Evolutionary conservation across 305 asterid species (phyloP).

Genomic region (Fraxinus velutina): DNA sequence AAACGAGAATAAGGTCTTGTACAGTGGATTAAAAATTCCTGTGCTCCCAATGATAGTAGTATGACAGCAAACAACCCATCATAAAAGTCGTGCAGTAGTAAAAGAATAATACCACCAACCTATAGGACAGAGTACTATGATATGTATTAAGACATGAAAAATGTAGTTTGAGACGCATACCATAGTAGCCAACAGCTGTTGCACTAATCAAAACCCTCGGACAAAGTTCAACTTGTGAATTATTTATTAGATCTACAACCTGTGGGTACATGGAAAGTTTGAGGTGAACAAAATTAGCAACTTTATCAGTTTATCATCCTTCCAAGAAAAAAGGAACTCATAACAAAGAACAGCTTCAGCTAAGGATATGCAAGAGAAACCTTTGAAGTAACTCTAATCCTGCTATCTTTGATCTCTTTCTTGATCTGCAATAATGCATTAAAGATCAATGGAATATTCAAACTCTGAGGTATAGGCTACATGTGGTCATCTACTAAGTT

Average conservation of each 20-base stretch:
- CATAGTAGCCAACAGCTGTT: constrained; percentile 89
- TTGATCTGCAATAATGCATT: constrained; percentile 54
- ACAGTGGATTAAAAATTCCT: neutral
- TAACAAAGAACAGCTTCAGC: constrained; percentile 9
- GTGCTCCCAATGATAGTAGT: neutral
- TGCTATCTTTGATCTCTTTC: constrained; percentile 87
- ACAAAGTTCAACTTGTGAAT: constrained; percentile 44
- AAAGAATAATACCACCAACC: neutral
- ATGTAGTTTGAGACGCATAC: constrained; percentile 35
- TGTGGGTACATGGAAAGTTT: constrained; percentile 20
- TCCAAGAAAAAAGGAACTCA: neutral
- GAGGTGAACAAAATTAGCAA: neutral
- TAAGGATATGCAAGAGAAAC: constrained; percentile 25
- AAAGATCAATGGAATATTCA: constrained; percentile 18
- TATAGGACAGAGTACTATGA: neutral
- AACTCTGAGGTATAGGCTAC: constrained; percentile 1
- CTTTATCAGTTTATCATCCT: neutral
- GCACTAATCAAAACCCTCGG: constrained; percentile 85
- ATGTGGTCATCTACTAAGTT: neutral
- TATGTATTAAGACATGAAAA: neutral
- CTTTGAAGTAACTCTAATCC: constrained; percentile 77
- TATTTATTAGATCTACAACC: constrained; percentile 74
- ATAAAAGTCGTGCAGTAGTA: neutral
- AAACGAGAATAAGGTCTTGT: neutral
- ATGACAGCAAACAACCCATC: neutral